Evolutionary conservation across 2,329 filamentous ascomycete genomes (phyloP), one percentile per base, ranked within the genome.

Genomic region (Mycosphaerelloides madeirae): DNA sequence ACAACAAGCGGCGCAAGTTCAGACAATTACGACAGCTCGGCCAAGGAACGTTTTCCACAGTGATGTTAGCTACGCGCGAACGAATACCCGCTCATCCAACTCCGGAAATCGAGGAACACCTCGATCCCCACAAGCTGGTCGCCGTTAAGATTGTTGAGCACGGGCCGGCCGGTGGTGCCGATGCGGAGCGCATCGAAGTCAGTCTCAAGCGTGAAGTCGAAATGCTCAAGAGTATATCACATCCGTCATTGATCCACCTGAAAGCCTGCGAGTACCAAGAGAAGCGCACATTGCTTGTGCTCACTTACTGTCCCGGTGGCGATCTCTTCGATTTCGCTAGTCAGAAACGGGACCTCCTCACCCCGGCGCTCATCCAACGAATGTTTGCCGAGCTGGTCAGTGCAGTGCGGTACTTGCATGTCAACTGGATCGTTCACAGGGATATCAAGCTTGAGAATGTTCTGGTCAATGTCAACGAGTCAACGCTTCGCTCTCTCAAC

Each of bases 391-490:
- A 98, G 65, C 68, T 97, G 52, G 83, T 97, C 18, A 83, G 80
- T 49, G 93, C 91, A 0, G 84, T 95, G 29, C 79, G 77, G 46
- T 96, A 97, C 69, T 73, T 98, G 38, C 93, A 98, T 66, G 74
- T 80, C 42, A 75, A 86, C 58, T 83, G 80, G 55, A 95, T 98
- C 62, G 91, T 97, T 42, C 93, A 98, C 65, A 82, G 93, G 48
- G 93, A 98, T 66, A 94, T 98, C 68, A 98, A 98, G 70, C 82
- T 98, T 47, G 93, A 98, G 74, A 98, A 97, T 65, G 87, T 96
- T 32, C 81, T 98, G 22, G 85, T 97, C 59, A 97, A 95, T 62
- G 75, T 95, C 37, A 80, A 85, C 0, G 72, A 79, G 3, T 34
- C 46, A 63, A 78, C 20, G 79, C 86, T 60, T 78, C 94, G 31